These are phyloP conservation scores for Alternaria metachromatica DNA, from an alignment of 2,329 filamentous ascomycete genomes.

Conservation along the genomic window DNA sequence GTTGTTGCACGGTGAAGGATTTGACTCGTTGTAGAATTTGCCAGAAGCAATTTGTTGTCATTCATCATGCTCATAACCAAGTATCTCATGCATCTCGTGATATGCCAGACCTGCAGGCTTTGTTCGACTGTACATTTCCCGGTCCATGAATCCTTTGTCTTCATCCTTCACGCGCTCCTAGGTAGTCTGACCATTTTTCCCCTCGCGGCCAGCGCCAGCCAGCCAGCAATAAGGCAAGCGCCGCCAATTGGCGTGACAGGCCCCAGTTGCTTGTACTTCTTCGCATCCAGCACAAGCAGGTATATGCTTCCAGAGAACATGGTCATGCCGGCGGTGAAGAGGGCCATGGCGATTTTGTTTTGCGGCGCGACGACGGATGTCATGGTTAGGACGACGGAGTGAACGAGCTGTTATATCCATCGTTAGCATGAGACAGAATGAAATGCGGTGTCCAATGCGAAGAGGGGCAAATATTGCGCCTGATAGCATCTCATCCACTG, in stretches of 20 bases:
- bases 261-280: slow-evolving; percentile 64
- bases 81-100: background rate
- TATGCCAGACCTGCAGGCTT: background rate
- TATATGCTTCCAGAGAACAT: slow-evolving; percentile 73
- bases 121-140: background rate
- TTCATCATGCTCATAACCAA: background rate
- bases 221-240: slow-evolving; percentile 69
- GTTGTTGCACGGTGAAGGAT: fast-evolving
- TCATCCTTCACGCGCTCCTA: background rate
- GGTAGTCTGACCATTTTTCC: slow-evolving; percentile 18
- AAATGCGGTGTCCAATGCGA: background rate
- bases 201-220: slow-evolving; percentile 58
- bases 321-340: slow-evolving; percentile 71
- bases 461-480: background rate
- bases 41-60: background rate
- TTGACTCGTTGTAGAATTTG: background rate
- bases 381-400: slow-evolving; percentile 67
- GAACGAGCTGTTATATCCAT: slow-evolving; percentile 64
- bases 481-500: too few species aligned
- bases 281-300: slow-evolving; percentile 66
- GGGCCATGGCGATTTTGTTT: slow-evolving; percentile 62
- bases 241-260: slow-evolving; percentile 72
- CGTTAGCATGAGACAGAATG: background rate
- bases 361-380: slow-evolving; percentile 60
- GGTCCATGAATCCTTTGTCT: background rate